Evolutionary conservation across 2,329 filamentous ascomycete species (phyloP), one percentile per base, ranked within the genome.

Genomic region (Aplosporella prunicola): DNA sequence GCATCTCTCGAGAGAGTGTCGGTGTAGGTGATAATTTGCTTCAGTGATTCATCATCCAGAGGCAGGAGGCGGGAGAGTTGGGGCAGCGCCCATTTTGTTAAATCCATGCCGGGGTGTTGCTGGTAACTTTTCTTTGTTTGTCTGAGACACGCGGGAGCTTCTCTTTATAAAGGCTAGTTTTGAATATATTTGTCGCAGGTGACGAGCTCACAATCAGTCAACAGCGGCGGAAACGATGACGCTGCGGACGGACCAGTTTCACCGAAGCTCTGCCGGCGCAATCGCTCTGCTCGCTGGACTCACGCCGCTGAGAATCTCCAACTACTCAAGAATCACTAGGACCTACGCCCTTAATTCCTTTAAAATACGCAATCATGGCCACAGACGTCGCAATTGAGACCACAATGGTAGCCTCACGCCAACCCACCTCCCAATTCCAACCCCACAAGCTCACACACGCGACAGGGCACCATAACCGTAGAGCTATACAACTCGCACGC

Each of bases 401-500:
- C 41, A 80, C 81, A 39, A 85, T 94, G 80, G 87, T 84, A 68
- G 40, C 59, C 39, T 13, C 10, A 16, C 26, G 9, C 24, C 23
- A 20, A 20, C 17, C 14, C 22, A 9, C 29, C n/a, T n/a, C n/a
- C n/a, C n/a, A n/a, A 46, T 55, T 46, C 5, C 11, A 16, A 20
- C 27, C 35, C 33, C 10, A 38, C 29, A 18, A 27, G 10, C 39
- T 42, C 8, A 39, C 42, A 18, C 26, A 16, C n/a, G 6, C 9
- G 14, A 2, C 47, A 93, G 87, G 87, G 91, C 59, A 73, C 74
- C 30, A 81, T 98, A 57, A 76, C 75, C 42, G 63, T 96, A 45
- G 91, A 98, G 66, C 83, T 98, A 43, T 96, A 96, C 76, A 81
- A 74, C 34, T 61, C 74, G 17, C 88, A 96, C 66, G 89, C 89